These are phyloP conservation scores for Hypoxylon sp. DNA, from an alignment of 2,329 filamentous ascomycete species.

Conservation along the genomic window DNA sequence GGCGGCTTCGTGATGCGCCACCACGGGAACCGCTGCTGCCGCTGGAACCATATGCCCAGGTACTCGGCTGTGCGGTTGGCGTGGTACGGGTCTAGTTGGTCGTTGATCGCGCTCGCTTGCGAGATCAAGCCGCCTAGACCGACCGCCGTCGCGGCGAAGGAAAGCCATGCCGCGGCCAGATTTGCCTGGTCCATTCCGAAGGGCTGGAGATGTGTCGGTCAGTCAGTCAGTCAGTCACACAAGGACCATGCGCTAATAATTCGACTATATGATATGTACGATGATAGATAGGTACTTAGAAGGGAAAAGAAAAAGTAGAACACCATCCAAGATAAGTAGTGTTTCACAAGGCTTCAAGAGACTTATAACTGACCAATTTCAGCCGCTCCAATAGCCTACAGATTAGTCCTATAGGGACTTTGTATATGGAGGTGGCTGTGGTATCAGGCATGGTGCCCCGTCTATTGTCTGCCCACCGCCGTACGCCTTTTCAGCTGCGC, in stretches of 20 bases:
- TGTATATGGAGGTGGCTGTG: constrained; percentile 19
- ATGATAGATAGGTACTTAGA: background rate
- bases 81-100: constrained; percentile 56
- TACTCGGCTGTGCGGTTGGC: constrained; percentile 47
- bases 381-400: constrained; percentile 23
- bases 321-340: background rate
- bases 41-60: constrained; percentile 50
- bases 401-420: constrained; percentile 20
- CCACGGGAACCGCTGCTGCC: constrained; percentile 46
- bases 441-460: constrained; percentile 23
- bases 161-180: constrained; percentile 45
- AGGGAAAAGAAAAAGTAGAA: background rate
- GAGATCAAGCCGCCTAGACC: constrained; percentile 54
- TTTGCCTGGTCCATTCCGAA: constrained; percentile 41
- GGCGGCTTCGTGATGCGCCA: constrained; percentile 48
- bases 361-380: constrained; percentile 30
- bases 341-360: constrained; percentile 1
- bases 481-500: constrained; percentile 21
- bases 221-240: constrained; percentile 8
- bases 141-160: constrained; percentile 44
- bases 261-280: background rate
- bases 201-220: constrained; percentile 10
- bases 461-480: background rate
- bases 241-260: background rate
- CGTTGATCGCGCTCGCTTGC: constrained; percentile 62